A percentile compares a stretch with the other conserved stretches of the same genome.
phyloP scores from a whole-genome alignment of 2,329 filamentous ascomycete species.

The Pseudopithomyces chartarum region DNA sequence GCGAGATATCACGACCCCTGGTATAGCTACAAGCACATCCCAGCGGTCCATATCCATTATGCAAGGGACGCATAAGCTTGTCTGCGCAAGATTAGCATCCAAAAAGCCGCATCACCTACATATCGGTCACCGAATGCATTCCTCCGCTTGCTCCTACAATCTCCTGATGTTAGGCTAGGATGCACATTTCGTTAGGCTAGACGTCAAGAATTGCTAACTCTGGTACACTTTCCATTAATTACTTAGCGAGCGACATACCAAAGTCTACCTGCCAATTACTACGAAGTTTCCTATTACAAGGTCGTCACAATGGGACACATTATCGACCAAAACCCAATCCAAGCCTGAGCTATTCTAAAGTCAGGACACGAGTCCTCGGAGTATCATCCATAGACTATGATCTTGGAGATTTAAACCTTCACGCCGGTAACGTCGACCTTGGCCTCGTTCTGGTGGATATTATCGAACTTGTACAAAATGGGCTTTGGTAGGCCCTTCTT shows the following conservation, averaged over 20 bases:
- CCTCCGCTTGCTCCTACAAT: not conserved
- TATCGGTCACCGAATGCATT: not conserved
- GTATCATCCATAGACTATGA: not conserved
- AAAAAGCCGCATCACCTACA: not conserved
- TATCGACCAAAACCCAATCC: not conserved
- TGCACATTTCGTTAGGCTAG: no score
- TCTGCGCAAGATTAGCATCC: not conserved
- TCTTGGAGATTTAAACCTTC: not conserved
- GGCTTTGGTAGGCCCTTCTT: slow-evolving; percentile 42
- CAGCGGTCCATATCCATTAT: no score
- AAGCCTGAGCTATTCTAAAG: not conserved
- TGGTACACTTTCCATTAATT: not conserved
- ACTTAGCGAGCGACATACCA: not conserved
- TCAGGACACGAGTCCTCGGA: not conserved
- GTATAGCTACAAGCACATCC: no score
- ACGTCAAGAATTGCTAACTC: no score
- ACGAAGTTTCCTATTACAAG: not conserved
- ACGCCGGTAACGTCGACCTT: not conserved
- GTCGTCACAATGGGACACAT: not conserved
- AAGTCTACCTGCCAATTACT: no score
- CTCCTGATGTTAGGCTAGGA: no score
- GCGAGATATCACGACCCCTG: no score
- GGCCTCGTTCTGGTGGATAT: slow-evolving; percentile 13
- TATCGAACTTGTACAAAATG: slow-evolving; percentile 46
- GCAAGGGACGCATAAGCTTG: not conserved